phyloP scores from a whole-genome alignment of 1,284 basidiomycete genomes.

The Ceratobasidium sp. region DNA sequence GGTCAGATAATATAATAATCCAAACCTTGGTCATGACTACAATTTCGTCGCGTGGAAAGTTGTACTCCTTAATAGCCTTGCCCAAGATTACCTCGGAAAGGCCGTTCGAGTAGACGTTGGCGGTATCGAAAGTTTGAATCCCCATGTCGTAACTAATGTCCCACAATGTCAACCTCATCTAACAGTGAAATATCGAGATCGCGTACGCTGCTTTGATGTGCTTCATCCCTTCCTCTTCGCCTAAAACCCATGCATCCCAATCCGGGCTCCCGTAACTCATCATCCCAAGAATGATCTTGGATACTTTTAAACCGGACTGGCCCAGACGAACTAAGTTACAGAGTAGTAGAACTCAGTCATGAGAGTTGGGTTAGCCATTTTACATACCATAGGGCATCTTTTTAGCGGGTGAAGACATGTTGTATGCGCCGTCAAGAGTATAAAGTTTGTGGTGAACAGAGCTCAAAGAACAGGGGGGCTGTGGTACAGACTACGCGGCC shows the following conservation, averaged over 20 bases:
- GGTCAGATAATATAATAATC: constrained; percentile 25
- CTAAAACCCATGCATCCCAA: constrained; percentile 55
- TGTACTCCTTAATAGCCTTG: constrained; percentile 53
- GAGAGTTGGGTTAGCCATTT: no score
- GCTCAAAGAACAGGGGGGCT: no score
- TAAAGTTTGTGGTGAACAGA: no score
- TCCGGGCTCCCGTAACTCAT: constrained; percentile 1
- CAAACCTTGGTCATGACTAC: constrained; percentile 53
- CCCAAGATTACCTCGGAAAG: constrained; percentile 52
- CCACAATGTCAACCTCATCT: neutral
- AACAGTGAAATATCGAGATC: neutral
- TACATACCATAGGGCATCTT: no score
- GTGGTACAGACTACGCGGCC: no score
- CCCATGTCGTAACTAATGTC: constrained; percentile 59
- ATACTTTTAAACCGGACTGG: no score
- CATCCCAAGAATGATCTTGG: no score
- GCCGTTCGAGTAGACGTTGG: constrained; percentile 56
- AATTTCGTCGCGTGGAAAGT: constrained; percentile 49
- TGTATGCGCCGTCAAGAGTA: no score
- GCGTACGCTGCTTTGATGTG: constrained; percentile 58
- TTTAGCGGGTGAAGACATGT: no score
- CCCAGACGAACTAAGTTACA: no score
- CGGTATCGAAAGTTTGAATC: constrained; percentile 69
- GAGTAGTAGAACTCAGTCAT: no score
- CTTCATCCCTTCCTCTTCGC: constrained; percentile 55